Evolutionary conservation across 2,329 filamentous ascomycete species (phyloP), one percentile per base, ranked within the genome.

Genomic region (Diaporthe aspalathi): DNA sequence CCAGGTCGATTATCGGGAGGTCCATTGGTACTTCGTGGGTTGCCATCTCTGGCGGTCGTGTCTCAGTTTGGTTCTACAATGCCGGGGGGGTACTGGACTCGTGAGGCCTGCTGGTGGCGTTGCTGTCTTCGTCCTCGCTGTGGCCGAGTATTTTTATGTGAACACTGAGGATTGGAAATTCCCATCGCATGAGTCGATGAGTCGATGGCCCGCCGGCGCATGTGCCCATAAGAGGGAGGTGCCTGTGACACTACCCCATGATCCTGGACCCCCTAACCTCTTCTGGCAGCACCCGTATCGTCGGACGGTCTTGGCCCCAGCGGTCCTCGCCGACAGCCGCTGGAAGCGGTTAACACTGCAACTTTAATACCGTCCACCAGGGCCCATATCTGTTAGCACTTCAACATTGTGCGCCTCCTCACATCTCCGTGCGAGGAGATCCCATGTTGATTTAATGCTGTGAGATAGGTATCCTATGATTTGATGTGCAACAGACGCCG

Each of bases 1-100:
- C 88, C 43, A 90, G 85, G 80, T 90, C 85, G 77, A 90, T 82
- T 76, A 90, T 80, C 63, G 88, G 88, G 66, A 90, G 84, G 73
- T 90, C 85, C 88, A 90, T 90, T 52, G 71, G 40, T 12, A 62
- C 50, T 35, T 81, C 77, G 47, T 78, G 76, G 12, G 74, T 56
- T 67, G 76, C 68, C 53, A 74, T 71, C 74, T 79, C 9, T 78
- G 40, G 49, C 43, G 14, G 22, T 9, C 8, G 2, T 38, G 0
- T 24, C 2, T 6, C 24, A 11, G 2, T 6, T 14, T 11, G 14
- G 12, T 12, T 50, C 1, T 9, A 24, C 1, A 24, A 7, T 22
- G 32, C 8, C 5, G 5, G 8, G 24, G 3, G 32, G 4, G 17
- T 9, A 20, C 27, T 35, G n/a, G 6, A 49, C 29, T 38, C n/a